Conservation (phyloP, 2,329 filamentous ascomycete genomes). For the Aspergillus terreus region DNA sequence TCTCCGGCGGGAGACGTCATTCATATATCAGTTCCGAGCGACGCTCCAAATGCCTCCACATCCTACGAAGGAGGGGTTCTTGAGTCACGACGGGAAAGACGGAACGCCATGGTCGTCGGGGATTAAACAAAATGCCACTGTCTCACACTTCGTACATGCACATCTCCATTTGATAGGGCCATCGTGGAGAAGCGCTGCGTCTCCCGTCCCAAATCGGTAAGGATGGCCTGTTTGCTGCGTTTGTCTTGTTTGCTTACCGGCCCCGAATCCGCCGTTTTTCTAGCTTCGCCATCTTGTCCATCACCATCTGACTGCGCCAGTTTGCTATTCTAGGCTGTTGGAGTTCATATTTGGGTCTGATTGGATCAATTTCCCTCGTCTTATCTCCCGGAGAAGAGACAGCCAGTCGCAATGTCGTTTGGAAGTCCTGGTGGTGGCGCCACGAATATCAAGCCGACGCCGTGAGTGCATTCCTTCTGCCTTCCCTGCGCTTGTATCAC, state of each 20-base stretch:
- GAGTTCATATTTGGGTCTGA: neutral
- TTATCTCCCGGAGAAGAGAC: neutral
- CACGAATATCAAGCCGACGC: constrained; percentile 63
- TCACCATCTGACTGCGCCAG: neutral
- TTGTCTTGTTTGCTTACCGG: constrained; percentile 10
- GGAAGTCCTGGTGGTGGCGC: constrained; percentile 67
- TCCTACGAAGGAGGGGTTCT: neutral
- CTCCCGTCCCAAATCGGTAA: neutral
- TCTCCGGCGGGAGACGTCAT: constrained; percentile 5
- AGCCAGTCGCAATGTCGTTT: constrained; percentile 49
- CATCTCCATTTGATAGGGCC: neutral
- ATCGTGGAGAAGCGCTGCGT: neutral
- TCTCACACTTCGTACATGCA: no score
- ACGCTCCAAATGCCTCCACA: neutral
- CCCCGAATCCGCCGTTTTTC: neutral
- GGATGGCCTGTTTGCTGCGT: constrained; percentile 20
- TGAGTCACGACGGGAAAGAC: neutral
- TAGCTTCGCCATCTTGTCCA: neutral
- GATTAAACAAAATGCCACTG: no score
- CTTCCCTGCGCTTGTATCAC: neutral
- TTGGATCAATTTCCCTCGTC: neutral
- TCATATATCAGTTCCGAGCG: neutral
- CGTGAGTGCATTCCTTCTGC: constrained; percentile 50
- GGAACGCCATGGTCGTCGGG: neutral
- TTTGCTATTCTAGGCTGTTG: no score